These are phyloP conservation scores for Neofusicoccum umdonicola DNA, from an alignment of 2,329 filamentous ascomycete genomes.

Conservation along the genomic window DNA sequence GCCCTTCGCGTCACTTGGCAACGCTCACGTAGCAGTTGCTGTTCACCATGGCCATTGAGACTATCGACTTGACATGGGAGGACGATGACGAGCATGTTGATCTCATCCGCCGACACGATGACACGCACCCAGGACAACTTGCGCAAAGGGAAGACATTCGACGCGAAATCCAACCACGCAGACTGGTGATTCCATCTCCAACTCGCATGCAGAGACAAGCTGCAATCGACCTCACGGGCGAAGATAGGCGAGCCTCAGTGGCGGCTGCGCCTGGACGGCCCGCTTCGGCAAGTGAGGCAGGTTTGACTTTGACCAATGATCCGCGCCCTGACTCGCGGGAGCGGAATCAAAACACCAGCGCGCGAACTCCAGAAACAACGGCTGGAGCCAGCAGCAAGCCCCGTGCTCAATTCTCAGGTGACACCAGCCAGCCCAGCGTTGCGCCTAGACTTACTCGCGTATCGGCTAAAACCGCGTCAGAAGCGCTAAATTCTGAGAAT, in stretches of 20 bases:
- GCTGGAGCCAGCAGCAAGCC: neutral
- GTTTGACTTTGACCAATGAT: neutral
- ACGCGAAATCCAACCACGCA: neutral
- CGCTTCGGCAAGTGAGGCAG: neutral
- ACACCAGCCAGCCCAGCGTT: neutral
- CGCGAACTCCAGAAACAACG: slow-evolving; percentile 2
- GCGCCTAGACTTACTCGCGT: neutral
- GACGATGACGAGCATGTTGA: neutral
- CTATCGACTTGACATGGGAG: neutral
- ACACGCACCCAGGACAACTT: neutral
- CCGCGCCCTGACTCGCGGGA: neutral
- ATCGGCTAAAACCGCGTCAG: slow-evolving; percentile 1
- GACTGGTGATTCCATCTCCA: neutral
- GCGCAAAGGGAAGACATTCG: neutral
- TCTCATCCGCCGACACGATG: neutral
- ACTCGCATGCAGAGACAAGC: neutral
- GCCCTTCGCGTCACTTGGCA: neutral
- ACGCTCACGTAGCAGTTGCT: neutral
- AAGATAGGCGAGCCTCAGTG: neutral
- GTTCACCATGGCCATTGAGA: neutral
- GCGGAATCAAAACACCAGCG: slow-evolving; percentile 15
- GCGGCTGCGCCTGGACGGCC: neutral
- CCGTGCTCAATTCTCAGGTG: slow-evolving; percentile 8
- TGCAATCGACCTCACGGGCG: neutral
- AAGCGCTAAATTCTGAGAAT: slow-evolving; percentile 1